Conservation (phyloP, 805 yeast genomes). For the Candida nitratophila region DNA sequence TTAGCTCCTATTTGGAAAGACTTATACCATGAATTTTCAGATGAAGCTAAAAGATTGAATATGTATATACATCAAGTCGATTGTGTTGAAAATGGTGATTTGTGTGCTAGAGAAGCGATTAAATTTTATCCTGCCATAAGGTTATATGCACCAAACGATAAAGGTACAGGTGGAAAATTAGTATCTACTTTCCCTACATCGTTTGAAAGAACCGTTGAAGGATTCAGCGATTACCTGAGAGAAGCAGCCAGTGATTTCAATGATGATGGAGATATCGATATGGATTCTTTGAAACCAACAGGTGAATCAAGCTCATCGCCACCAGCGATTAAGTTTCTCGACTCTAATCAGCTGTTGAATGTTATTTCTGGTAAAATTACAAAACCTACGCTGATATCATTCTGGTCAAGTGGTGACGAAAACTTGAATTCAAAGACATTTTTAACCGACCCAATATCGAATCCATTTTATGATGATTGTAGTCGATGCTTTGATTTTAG, state of each 20-base stretch:
- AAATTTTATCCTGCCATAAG: slow-evolving; percentile 63
- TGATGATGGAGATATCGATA: neutral
- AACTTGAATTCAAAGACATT: slow-evolving; percentile 28
- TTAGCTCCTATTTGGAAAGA: slow-evolving; percentile 81
- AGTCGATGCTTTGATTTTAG: slow-evolving; percentile 44
- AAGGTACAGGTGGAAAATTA: slow-evolving; percentile 28
- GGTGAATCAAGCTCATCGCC: neutral
- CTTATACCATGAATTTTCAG: slow-evolving; percentile 44
- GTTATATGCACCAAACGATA: slow-evolving; percentile 55
- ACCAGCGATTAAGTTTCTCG: slow-evolving; percentile 7
- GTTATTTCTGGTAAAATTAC: slow-evolving; percentile 43
- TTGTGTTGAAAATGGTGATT: slow-evolving; percentile 81
- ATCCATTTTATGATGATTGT: slow-evolving; percentile 34
- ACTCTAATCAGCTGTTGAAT: slow-evolving; percentile 35
- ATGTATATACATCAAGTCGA: slow-evolving; percentile 70
- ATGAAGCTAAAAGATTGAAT: slow-evolving; percentile 35
- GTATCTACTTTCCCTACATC: slow-evolving; percentile 41
- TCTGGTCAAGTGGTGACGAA: slow-evolving; percentile 54
- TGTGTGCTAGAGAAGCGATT: slow-evolving; percentile 65
- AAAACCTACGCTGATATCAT: slow-evolving; percentile 51
- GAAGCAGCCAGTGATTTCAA: slow-evolving; percentile 40
- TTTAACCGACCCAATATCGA: slow-evolving; percentile 25
- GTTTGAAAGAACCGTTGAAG: slow-evolving; percentile 38
- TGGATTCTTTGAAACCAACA: neutral
- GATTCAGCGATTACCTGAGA: slow-evolving; percentile 45